phyloP scores from a whole-genome alignment of 73 alveolate genomes.

The Paramecium primaurelia region DNA sequence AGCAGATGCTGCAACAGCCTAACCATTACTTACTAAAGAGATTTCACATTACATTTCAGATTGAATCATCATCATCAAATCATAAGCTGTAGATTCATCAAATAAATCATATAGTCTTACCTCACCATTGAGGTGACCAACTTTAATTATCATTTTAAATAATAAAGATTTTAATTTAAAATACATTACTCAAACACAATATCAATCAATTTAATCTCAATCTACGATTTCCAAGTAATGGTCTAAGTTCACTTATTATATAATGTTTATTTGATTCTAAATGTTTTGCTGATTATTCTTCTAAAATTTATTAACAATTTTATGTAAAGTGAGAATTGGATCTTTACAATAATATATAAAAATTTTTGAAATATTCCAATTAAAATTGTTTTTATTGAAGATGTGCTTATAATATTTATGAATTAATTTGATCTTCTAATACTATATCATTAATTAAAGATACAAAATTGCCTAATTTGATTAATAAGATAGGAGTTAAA shows the following conservation, averaged over 20 bases:
- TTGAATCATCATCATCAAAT: conserved; percentile 4
- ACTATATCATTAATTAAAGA: background rate
- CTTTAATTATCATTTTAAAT: conserved; percentile 1
- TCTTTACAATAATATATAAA: background rate
- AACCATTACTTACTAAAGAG: background rate
- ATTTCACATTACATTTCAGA: conserved; percentile 34
- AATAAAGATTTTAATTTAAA: background rate
- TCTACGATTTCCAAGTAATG: background rate
- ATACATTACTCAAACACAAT: background rate
- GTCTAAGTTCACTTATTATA: background rate
- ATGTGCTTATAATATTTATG: background rate
- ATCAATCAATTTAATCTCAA: background rate
- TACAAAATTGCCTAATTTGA: background rate
- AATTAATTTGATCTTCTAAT: background rate
- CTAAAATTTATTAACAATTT: background rate
- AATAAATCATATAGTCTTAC: conserved; percentile 35
- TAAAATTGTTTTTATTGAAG: background rate
- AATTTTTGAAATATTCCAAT: background rate
- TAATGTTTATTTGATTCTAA: background rate
- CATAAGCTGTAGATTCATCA: conserved; percentile 12
- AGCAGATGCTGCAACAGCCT: conserved; percentile 15
- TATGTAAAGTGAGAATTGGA: background rate
- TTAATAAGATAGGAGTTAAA: background rate
- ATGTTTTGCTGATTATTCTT: background rate
- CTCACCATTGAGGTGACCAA: conserved; percentile 7